Evolutionary conservation across 495 filamentous ascomycete genomes (phyloP).

Genomic region (Annulohypoxylon moriforme): DNA sequence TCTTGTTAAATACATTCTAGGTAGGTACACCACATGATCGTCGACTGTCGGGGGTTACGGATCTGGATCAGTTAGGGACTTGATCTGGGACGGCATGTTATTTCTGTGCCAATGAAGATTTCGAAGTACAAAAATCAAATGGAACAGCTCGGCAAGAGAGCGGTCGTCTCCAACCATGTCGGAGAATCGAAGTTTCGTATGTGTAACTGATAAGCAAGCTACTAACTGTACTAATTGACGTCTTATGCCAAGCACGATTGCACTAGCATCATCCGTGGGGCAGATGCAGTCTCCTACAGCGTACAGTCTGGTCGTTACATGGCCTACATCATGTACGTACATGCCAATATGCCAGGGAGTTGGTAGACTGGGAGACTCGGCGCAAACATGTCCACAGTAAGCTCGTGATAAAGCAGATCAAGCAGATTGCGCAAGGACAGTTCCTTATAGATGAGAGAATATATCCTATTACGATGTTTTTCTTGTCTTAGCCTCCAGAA

Average conservation of each 20-base stretch:
- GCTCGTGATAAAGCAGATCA: slow-evolving; percentile 34
- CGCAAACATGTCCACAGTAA: slow-evolving; percentile 46
- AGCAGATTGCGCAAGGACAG: slow-evolving; percentile 11
- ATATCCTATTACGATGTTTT: slow-evolving; percentile 20
- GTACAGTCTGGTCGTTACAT: slow-evolving; percentile 36
- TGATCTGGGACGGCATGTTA: slow-evolving; percentile 22
- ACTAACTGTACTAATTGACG: slow-evolving; percentile 24
- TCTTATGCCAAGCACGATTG: slow-evolving; percentile 33
- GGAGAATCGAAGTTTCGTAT: slow-evolving; percentile 25
- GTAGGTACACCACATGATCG: slow-evolving; percentile 15
- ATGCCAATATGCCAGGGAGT: slow-evolving; percentile 44
- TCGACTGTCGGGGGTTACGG: slow-evolving; percentile 2
- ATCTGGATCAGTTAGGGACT: slow-evolving; percentile 11
- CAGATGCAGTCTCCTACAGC: slow-evolving; percentile 28
- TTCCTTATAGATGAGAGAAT: slow-evolving; percentile 12
- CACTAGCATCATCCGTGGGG: slow-evolving; percentile 45
- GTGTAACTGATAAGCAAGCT: slow-evolving; percentile 40
- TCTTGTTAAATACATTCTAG: too few relatives aligned
- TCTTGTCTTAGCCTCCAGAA: slow-evolving; percentile 1
- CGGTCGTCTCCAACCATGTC: slow-evolving; percentile 10
- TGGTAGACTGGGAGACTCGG: slow-evolving; percentile 31
- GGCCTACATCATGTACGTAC: slow-evolving; percentile 1
- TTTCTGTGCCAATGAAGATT: slow-evolving; percentile 5
- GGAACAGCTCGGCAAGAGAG: slow-evolving; percentile 24
- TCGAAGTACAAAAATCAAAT: not conserved